Conservation (phyloP, 768 basidiomycete genomes). For the Boletus vermiculosoides region DNA sequence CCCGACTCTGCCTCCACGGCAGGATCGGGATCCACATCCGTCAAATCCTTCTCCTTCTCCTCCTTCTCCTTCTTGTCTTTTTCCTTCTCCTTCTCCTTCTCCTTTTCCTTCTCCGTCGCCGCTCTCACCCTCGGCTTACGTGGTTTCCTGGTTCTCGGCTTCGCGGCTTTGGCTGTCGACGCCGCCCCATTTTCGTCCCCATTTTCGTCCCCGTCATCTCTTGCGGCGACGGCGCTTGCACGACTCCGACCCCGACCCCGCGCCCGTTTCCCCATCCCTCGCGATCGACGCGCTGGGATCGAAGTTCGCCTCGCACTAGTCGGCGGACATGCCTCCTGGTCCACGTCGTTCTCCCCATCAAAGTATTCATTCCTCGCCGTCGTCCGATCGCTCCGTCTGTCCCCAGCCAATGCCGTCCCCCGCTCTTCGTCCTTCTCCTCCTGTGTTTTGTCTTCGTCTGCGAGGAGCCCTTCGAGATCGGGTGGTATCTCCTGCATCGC, state of each 20-base stretch:
- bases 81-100: slow-evolving; percentile 17
- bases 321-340: slow-evolving; percentile 43
- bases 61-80: slow-evolving; percentile 22
- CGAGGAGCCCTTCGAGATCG: slow-evolving; percentile 75
- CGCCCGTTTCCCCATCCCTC: slow-evolving; percentile 27
- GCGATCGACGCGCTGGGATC: slow-evolving; percentile 15
- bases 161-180: slow-evolving; percentile 29
- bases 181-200: slow-evolving; percentile 31
- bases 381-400: slow-evolving; percentile 50
- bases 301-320: slow-evolving; percentile 17
- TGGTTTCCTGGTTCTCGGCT: slow-evolving; percentile 32
- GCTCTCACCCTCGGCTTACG: slow-evolving; percentile 25
- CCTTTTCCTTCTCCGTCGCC: slow-evolving; percentile 28
- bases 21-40: slow-evolving; percentile 33
- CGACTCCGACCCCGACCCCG: slow-evolving; percentile 36
- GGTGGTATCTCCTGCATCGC: slow-evolving; percentile 97
- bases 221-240: slow-evolving; percentile 25
- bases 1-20: slow-evolving; percentile 31
- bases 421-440: slow-evolving; percentile 74
- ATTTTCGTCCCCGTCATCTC: slow-evolving; percentile 40
- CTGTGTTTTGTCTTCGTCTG: slow-evolving; percentile 63
- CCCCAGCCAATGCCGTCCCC: slow-evolving; percentile 53
- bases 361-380: slow-evolving; percentile 66
- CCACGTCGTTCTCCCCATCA: slow-evolving; percentile 70
- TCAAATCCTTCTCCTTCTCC: slow-evolving; percentile 28